phyloP scores from a whole-genome alignment of 805 yeast species.

The Hanseniaspora vineae region DNA sequence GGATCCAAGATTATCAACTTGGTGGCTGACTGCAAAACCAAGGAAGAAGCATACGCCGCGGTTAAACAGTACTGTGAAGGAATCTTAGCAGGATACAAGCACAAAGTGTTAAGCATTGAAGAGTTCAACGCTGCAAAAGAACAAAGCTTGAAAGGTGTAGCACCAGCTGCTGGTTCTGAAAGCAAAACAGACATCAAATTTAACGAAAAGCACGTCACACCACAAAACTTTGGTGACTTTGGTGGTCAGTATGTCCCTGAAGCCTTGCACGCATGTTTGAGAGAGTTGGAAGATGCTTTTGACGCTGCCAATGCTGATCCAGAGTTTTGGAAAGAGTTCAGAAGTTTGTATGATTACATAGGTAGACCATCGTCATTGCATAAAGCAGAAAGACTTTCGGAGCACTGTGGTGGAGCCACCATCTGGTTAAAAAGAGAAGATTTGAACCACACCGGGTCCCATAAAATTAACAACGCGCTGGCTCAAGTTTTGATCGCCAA shows the following conservation, averaged over 20 bases:
- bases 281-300: constrained; percentile 80
- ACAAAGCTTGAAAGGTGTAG: constrained; percentile 13
- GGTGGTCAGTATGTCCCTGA: constrained; percentile 99
- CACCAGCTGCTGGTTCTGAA: constrained; percentile 1
- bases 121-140: constrained; percentile 26
- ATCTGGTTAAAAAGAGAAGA: constrained; percentile 99
- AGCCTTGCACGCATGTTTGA: constrained; percentile 79
- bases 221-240: constrained; percentile 80
- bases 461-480: constrained; percentile 72
- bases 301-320: constrained; percentile 84
- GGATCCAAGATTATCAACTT: constrained; percentile 75
- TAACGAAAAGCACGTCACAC: constrained; percentile 51
- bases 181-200: constrained; percentile 20
- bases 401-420: constrained; percentile 85
- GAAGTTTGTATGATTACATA: constrained; percentile 73
- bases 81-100: constrained; percentile 45
- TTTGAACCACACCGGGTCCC: constrained; percentile 80
- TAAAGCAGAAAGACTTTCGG: constrained; percentile 79
- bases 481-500: constrained; percentile 73
- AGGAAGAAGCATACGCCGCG: constrained; percentile 44
- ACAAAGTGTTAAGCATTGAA: constrained; percentile 18
- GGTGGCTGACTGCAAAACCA: constrained; percentile 44
- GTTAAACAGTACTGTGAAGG: constrained; percentile 57
- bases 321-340: constrained; percentile 85
- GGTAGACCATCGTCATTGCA: constrained; percentile 95